Percentiles rank a stretch among this genome's conserved stretches.
These are phyloP conservation scores for Solanum arcanum DNA, from an alignment of 257 asterid species.

Conservation along the genomic window DNA sequence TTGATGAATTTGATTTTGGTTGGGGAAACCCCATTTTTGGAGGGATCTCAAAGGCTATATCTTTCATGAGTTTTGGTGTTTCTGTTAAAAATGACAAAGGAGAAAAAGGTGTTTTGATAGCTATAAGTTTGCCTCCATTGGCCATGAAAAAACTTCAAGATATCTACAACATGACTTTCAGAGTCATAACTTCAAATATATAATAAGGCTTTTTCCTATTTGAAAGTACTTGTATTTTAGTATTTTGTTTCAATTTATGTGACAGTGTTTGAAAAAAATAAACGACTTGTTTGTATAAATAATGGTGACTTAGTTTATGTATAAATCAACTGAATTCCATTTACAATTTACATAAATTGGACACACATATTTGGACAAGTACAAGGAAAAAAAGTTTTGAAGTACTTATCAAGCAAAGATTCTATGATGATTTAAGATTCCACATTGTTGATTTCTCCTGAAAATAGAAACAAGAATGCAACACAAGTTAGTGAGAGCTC, in stretches of 20 bases:
- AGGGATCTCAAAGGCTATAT: not conserved
- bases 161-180: not conserved
- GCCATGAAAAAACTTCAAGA: not conserved
- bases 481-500: not conserved
- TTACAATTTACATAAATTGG: not conserved
- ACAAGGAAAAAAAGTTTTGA: not conserved
- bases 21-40: conserved; percentile 1
- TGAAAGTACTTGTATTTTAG: not conserved
- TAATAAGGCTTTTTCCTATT: not conserved
- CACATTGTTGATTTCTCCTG: not conserved
- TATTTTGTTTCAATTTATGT: not conserved
- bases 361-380: not conserved
- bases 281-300: not conserved
- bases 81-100: not conserved
- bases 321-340: not conserved
- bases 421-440: not conserved
- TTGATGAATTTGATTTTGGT: not conserved
- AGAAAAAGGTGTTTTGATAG: not conserved
- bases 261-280: not conserved
- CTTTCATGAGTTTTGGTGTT: not conserved
- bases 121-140: not conserved
- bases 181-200: not conserved
- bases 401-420: not conserved
- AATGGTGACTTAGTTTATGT: not conserved
- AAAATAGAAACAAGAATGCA: not conserved